Base-by-base conservation (phyloP, 2,329 filamentous ascomycete species). In the Colletotrichum magnum region DNA sequence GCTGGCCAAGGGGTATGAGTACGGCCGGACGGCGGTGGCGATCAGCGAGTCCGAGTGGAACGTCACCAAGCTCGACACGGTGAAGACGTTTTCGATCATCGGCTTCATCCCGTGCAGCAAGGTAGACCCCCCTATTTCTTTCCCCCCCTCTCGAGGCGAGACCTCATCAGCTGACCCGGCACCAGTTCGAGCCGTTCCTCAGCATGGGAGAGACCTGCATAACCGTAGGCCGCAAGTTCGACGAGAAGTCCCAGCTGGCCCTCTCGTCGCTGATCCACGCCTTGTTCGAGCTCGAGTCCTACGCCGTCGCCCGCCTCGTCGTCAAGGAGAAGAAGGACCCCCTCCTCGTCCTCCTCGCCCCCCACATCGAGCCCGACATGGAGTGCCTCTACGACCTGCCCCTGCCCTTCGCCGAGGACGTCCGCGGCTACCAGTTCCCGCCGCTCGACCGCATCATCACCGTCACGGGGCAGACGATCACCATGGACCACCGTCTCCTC, bases 1-100 rank as follows among this genome's bases (percentile, higher is more conserved):
- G 16, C 86, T 99, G 45, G 94, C 94, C n/a, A 97, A 94, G 78
- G 96, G 96, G 0, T 99, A 95, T 76, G 91, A 94, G 76, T 99
- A 99, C 77, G 96, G 96, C 53, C 89, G 94, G 65, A 98, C 95
- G 0, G 94, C 93, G 2, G 95, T 99, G 1, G 91, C 93, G 73
- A 97, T 99, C 73, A 93, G 90, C 72, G 91, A 95, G 74, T 92
- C 92, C 0, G 95, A 99, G 75, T 88, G 92, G 78, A 94, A 95
- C 73, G 90, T 98, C 66, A 97, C 94, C n/a, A 94, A 93, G 72
- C 86, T 98, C 41, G 92, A 97, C 75, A 96, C 94, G 0, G 80
- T 83, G 10, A 91, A 92, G 68, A 87, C 88, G 7, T 90, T 98
- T 66, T 91, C 94, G 4, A 92, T 99, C 50, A 84, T 99, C 59